phyloP scores from a whole-genome alignment of 305 asterid genomes.

The Nicotiana rustica region DNA sequence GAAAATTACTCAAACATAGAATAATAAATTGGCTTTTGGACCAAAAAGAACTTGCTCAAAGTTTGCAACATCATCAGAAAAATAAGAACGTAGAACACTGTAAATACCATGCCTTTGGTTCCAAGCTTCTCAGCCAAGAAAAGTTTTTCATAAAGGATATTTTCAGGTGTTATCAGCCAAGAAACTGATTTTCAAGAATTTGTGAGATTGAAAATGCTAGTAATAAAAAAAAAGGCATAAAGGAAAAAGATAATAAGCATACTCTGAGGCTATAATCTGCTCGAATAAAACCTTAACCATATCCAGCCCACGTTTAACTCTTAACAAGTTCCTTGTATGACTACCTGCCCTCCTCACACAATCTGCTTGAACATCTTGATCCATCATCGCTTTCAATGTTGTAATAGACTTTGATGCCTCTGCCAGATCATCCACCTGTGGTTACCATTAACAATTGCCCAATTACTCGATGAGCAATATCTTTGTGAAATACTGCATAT shows the following conservation, averaged over 20 bases:
- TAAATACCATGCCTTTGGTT: neutral
- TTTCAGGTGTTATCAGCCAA: neutral
- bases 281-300: slow-evolving; percentile 91
- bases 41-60: neutral
- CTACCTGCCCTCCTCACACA: slow-evolving; percentile 84
- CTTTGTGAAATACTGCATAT: neutral
- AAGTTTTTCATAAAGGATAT: neutral
- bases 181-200: too few relatives aligned
- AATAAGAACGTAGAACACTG: neutral
- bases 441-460: slow-evolving; percentile 25
- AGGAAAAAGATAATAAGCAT: slow-evolving; percentile 43
- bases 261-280: slow-evolving; percentile 78
- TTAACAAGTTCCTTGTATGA: slow-evolving; percentile 88
- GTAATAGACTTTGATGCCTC: slow-evolving; percentile 73
- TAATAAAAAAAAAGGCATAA: slow-evolving; percentile 45
- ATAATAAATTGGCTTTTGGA: neutral
- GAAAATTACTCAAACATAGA: neutral
- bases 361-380: slow-evolving; percentile 69
- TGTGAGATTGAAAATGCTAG: neutral
- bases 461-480: neutral
- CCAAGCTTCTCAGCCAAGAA: neutral
- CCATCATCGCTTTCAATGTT: slow-evolving; percentile 76
- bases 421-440: slow-evolving; percentile 78
- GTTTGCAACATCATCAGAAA: neutral
- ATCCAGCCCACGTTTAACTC: slow-evolving; percentile 95